A percentile compares a stretch with the other conserved stretches of the same genome.
Evolutionary conservation across 768 basidiomycete species (phyloP).

Genomic region (Leucosporidium scottii): DNA sequence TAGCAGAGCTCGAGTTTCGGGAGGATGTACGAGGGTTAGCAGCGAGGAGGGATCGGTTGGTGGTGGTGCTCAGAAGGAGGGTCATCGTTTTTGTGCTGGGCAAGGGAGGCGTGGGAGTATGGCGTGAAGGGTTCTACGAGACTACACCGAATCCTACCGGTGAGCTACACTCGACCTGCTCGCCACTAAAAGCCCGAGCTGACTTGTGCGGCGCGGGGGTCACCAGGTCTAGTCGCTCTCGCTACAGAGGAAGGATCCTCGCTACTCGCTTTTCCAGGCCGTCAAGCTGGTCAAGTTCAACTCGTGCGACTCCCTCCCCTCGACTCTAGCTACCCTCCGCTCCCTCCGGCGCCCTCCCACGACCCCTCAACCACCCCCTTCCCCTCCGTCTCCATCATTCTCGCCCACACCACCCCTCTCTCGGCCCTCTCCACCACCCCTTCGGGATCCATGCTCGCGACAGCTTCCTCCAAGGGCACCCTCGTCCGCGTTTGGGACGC

Average conservation of each 20-base stretch:
- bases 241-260: constrained; percentile 72
- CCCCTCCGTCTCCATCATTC: constrained; percentile 54
- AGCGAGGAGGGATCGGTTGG: constrained; percentile 33
- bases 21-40: constrained; percentile 46
- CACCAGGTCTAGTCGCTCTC: constrained; percentile 66
- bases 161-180: constrained; percentile 41
- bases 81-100: constrained; percentile 71
- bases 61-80: constrained; percentile 47
- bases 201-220: neutral
- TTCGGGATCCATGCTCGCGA: constrained; percentile 72
- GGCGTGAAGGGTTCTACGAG: constrained; percentile 69
- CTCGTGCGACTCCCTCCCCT: constrained; percentile 78
- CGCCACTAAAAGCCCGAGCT: neutral
- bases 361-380: constrained; percentile 18
- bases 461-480: constrained; percentile 74
- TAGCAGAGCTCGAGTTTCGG: constrained; percentile 81
- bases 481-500: constrained; percentile 83
- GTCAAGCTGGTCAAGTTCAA: constrained; percentile 81
- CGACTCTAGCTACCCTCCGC: constrained; percentile 44
- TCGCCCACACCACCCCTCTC: constrained; percentile 71
- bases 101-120: constrained; percentile 47
- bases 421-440: constrained; percentile 69
- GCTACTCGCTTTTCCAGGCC: constrained; percentile 74
- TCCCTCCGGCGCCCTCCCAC: constrained; percentile 26
- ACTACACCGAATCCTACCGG: constrained; percentile 81